phyloP scores from a whole-genome alignment of 495 filamentous ascomycete species.

The Penicillium arizonense region DNA sequence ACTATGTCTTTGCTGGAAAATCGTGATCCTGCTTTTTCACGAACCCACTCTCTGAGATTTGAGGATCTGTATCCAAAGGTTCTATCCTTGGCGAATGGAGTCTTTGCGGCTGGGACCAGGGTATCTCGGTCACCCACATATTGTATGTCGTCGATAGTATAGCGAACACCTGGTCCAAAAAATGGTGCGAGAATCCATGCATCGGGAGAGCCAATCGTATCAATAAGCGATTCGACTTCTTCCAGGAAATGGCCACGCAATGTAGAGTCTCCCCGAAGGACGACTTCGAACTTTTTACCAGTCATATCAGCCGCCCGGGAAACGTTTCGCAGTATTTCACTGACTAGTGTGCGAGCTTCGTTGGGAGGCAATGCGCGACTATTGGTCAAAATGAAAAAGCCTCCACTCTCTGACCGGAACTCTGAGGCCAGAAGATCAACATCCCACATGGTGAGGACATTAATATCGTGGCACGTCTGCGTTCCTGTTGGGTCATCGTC shows the following conservation, averaged over 20 bases:
- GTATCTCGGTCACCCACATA: background rate
- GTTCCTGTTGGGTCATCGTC: slow-evolving; percentile 1
- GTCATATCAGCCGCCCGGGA: background rate
- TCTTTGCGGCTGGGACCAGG: background rate
- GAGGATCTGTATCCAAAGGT: slow-evolving; percentile 1
- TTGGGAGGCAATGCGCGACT: background rate
- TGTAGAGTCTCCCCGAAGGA: background rate
- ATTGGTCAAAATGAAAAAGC: background rate
- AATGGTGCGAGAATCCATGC: background rate
- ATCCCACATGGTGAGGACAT: slow-evolving; percentile 1
- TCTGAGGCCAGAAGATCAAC: background rate
- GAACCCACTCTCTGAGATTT: background rate
- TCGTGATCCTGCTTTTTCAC: background rate
- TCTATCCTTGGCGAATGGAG: background rate
- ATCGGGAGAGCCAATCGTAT: background rate
- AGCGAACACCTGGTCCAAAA: background rate
- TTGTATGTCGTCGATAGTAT: background rate
- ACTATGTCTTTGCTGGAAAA: background rate
- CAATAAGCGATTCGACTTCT: background rate
- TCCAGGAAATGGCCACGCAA: slow-evolving; percentile 1
- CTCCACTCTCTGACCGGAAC: background rate
- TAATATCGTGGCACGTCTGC: background rate
- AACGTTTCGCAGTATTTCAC: background rate
- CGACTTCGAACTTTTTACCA: background rate
- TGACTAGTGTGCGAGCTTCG: background rate